Evolutionary conservation across 1,139 yeast genomes (phyloP).

Genomic region (Hemisphaericaspora xylanilytica): DNA sequence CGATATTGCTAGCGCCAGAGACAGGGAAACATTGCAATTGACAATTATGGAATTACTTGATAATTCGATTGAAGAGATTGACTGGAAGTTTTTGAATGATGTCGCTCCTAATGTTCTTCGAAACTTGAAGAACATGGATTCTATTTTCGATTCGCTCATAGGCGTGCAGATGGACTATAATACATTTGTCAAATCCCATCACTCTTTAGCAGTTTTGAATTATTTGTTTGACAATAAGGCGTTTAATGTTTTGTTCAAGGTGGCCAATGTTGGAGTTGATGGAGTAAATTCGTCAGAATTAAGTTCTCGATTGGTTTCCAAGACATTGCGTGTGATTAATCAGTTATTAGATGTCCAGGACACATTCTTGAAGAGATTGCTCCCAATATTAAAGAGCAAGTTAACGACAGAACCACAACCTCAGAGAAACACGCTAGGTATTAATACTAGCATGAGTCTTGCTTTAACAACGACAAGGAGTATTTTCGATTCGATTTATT

Average conservation of each 20-base stretch:
- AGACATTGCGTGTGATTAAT: conserved; percentile 45
- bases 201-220: conserved; percentile 64
- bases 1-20: conserved; percentile 28
- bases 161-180: conserved; percentile 26
- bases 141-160: conserved; percentile 37
- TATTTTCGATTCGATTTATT: conserved; percentile 49
- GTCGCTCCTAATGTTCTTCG: conserved; percentile 27
- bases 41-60: conserved; percentile 52
- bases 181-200: conserved; percentile 53
- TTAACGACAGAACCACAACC: conserved; percentile 9
- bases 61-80: conserved; percentile 56
- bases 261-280: conserved; percentile 56
- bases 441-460: conserved; percentile 30
- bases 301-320: conserved; percentile 21
- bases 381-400: conserved; percentile 28
- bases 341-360: conserved; percentile 54
- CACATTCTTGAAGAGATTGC: conserved; percentile 25
- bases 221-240: conserved; percentile 60
- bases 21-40: conserved; percentile 49
- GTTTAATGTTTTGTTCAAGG: conserved; percentile 52
- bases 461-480: conserved; percentile 29
- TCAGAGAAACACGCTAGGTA: conserved; percentile 15
- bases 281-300: conserved; percentile 36
- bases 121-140: conserved; percentile 46
- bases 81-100: conserved; percentile 58